Conservation (phyloP, 1,139 yeast species). For the Protomyces lactucae-debilis region DNA sequence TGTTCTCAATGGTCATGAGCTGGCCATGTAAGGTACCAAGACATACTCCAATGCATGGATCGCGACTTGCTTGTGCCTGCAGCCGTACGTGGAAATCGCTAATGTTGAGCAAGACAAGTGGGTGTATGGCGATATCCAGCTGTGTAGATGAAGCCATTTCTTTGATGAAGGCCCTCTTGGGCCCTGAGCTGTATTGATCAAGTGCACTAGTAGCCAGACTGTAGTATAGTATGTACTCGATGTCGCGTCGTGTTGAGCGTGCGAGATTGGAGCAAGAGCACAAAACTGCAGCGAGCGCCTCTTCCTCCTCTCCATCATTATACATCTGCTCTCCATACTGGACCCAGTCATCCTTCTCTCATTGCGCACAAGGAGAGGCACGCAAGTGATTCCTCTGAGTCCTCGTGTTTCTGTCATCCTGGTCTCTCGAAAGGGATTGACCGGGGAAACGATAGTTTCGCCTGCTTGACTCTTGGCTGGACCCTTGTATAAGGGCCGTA, state of each 20-base stretch:
- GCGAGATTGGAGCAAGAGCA: not conserved
- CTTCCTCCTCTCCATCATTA: not conserved
- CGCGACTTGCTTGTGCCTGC: not conserved
- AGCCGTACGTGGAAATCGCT: slow-evolving; percentile 1
- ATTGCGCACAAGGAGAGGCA: not conserved
- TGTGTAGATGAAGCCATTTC: not conserved
- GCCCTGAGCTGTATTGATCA: too few species aligned
- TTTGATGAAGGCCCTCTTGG: not conserved
- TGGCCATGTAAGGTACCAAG: slow-evolving; percentile 11
- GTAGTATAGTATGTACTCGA: too few species aligned
- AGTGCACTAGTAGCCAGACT: too few species aligned
- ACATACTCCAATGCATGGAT: slow-evolving; percentile 9
- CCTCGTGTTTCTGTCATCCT: too few species aligned
- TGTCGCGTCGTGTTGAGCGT: not conserved
- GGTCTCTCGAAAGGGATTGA: too few species aligned
- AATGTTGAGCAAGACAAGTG: slow-evolving; percentile 18
- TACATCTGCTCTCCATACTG: slow-evolving; percentile 1
- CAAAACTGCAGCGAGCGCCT: not conserved
- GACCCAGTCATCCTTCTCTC: not conserved
- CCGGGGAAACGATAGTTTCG: too few species aligned
- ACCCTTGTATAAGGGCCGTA: slow-evolving; percentile 3
- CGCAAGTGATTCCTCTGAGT: not conserved
- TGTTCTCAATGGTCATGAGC: slow-evolving; percentile 1
- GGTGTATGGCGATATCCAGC: slow-evolving; percentile 4
- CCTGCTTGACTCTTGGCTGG: not conserved